Base-by-base conservation (phyloP, 768 basidiomycete species). In the Hericium erinaceus region DNA sequence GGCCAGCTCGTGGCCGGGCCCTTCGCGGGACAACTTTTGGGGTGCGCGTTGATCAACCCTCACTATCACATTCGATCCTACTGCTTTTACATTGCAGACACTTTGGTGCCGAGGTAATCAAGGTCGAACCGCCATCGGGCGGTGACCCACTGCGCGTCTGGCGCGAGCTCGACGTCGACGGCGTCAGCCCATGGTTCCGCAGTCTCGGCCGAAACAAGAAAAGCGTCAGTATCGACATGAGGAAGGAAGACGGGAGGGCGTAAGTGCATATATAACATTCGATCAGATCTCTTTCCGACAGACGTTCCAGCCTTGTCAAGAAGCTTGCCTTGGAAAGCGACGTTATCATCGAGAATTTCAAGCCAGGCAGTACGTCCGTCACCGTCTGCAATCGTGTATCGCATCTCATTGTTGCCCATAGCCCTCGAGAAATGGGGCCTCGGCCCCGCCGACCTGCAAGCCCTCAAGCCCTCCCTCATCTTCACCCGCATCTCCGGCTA, bases 401-500 rank as follows among this genome's bases (percentile, higher is more conserved):
- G n/a, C 39, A 46, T 28, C 55, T 44, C 20, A 60, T 33, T 22
- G 37, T 40, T 49, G 3, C 10, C 10, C 12, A 46, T 46, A 87
- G 85, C 85, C 1, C 74, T 88, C 9, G 85, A 87, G 64, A 85
- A 81, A 69, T 87, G 85, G 84, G 74, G 74, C 1, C 72, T 87
- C 39, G 83, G 83, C 5, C 84, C 84, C 2, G 70, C 69, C 11
- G 75, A 76, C 55, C 66, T 87, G 4, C 80, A 79, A 20, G 83
- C 81, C n/a, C 81, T 83, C 59, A 95, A 95, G 64, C 88, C 92
- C 0, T 85, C 83, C 54, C 78, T 98, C 57, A 90, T 98, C 64
- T 94, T 91, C 66, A 95, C 93, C 7, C 91, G 94, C 60, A 83
- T 88, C 20, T 85, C 84, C 60, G 85, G 86, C 8, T 88, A 86